A percentile compares a stretch with the other conserved stretches of the same genome.
phyloP scores from a whole-genome alignment of 805 yeast genomes.

The Candida methanosorbosa region DNA sequence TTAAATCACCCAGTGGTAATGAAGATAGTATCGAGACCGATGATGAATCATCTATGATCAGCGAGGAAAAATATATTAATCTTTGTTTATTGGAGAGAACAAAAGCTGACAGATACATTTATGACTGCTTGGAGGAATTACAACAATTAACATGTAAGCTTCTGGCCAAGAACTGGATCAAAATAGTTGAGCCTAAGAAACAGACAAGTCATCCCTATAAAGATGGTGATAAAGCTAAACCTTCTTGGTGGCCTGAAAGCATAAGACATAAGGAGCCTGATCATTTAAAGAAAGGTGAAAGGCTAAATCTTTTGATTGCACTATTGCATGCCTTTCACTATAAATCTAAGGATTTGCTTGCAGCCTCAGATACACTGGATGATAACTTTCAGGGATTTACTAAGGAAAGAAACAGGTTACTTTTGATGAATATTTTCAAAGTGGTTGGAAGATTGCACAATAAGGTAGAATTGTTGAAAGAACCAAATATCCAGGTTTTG shows the following conservation, averaged over 20 bases:
- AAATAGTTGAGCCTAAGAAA: slow-evolving; percentile 54
- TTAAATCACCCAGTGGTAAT: neutral
- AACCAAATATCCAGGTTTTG: neutral
- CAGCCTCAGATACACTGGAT: too few species aligned
- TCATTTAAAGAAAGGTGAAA: slow-evolving; percentile 51
- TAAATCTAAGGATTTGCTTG: too few species aligned
- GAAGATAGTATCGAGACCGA: neutral
- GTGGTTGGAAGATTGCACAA: neutral
- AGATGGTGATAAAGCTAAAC: slow-evolving; percentile 37
- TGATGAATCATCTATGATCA: too few species aligned
- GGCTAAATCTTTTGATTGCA: slow-evolving; percentile 39
- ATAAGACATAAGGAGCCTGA: slow-evolving; percentile 67
- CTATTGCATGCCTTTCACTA: slow-evolving; percentile 22
- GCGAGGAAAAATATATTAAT: too few species aligned
- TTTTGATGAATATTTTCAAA: too few species aligned
- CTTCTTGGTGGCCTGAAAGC: slow-evolving; percentile 63
- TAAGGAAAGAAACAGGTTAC: too few species aligned
- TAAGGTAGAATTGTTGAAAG: neutral
- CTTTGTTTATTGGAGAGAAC: slow-evolving; percentile 11
- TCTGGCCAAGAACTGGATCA: slow-evolving; percentile 63
- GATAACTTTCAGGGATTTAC: too few species aligned
- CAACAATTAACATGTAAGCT: slow-evolving; percentile 51
- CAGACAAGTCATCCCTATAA: slow-evolving; percentile 60
- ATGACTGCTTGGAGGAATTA: slow-evolving; percentile 26
- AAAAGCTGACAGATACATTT: slow-evolving; percentile 15